Conservation (phyloP, 2,329 filamentous ascomycete species). For the Trichoderma sp. region DNA sequence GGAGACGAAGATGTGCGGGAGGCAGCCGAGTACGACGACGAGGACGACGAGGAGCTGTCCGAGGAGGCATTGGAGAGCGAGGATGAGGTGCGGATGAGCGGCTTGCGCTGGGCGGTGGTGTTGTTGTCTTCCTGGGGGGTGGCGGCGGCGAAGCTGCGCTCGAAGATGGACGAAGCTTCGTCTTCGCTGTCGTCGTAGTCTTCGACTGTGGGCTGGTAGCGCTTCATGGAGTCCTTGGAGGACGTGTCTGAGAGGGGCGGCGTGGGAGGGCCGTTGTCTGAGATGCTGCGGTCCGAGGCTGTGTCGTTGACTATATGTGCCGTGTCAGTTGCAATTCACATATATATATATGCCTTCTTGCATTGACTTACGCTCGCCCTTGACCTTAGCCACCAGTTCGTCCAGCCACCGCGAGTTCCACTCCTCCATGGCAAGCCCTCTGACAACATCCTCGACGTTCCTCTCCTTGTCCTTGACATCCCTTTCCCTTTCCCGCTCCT, state of each 20-base stretch:
- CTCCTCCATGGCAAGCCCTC: constrained; percentile 28
- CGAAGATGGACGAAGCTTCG: constrained; percentile 7
- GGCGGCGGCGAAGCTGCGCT: neutral
- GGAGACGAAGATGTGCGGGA: neutral
- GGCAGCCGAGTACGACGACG: neutral
- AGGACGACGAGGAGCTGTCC: neutral
- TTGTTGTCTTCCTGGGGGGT: neutral
- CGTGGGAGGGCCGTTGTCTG: neutral
- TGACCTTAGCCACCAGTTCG: constrained; percentile 29
- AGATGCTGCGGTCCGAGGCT: neutral
- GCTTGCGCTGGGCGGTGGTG: neutral
- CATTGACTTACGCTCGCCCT: constrained; percentile 21
- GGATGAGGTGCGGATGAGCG: constrained; percentile 5
- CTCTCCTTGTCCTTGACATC: constrained; percentile 28
- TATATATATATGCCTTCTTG: neutral
- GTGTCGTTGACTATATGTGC: constrained; percentile 4
- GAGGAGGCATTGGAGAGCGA: constrained; percentile 3
- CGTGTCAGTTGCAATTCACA: neutral
- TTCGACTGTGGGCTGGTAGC: constrained; percentile 33
- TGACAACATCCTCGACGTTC: constrained; percentile 31
- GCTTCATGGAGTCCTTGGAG: constrained; percentile 23
- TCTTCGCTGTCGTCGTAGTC: constrained; percentile 27
- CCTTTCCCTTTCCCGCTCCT: neutral
- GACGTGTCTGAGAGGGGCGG: constrained; percentile 17
- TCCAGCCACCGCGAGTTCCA: constrained; percentile 27